These are phyloP conservation scores for Rhodotorula sp. DNA, from an alignment of 1,284 basidiomycete genomes.

Conservation along the genomic window DNA sequence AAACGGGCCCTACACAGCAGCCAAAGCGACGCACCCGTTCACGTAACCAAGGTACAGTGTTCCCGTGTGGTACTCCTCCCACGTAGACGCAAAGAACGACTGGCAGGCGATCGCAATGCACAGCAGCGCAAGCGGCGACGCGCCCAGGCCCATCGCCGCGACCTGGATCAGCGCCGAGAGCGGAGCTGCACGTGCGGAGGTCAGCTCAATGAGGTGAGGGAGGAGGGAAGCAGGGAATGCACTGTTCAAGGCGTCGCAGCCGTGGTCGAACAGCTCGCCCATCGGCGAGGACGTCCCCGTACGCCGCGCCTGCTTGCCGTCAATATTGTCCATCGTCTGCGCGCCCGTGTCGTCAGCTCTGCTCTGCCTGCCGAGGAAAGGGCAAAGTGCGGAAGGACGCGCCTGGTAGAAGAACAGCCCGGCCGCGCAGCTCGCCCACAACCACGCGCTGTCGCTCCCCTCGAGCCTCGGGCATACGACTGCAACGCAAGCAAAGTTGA, in stretches of 20 bases:
- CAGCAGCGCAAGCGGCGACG: constrained; percentile 48
- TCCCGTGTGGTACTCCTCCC: constrained; percentile 97
- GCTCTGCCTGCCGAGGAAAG: not conserved
- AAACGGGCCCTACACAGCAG: not conserved
- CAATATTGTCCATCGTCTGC: constrained; percentile 74
- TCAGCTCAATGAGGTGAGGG: not conserved
- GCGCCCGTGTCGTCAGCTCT: not conserved
- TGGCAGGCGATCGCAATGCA: constrained; percentile 62
- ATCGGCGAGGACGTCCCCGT: constrained; percentile 94
- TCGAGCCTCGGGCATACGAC: constrained; percentile 10
- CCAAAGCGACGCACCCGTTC: constrained; percentile 53
- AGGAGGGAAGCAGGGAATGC: too few relatives aligned
- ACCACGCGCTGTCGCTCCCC: constrained; percentile 57
- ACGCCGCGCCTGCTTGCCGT: constrained; percentile 79
- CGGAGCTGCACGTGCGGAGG: constrained; percentile 52
- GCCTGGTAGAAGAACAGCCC: constrained; percentile 82
- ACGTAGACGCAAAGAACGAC: constrained; percentile 65
- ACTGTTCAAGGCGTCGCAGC: constrained; percentile 18
- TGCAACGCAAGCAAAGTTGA: constrained; percentile 25
- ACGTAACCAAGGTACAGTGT: constrained; percentile 74
- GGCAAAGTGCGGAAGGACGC: not conserved
- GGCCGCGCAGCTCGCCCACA: constrained; percentile 78
- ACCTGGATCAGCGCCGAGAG: constrained; percentile 77
- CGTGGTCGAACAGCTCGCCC: constrained; percentile 77
- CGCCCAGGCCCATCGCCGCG: constrained; percentile 84